These are phyloP conservation scores for Spatholobus suberectus DNA, from an alignment of 306 rosid species.

Conservation along the genomic window DNA sequence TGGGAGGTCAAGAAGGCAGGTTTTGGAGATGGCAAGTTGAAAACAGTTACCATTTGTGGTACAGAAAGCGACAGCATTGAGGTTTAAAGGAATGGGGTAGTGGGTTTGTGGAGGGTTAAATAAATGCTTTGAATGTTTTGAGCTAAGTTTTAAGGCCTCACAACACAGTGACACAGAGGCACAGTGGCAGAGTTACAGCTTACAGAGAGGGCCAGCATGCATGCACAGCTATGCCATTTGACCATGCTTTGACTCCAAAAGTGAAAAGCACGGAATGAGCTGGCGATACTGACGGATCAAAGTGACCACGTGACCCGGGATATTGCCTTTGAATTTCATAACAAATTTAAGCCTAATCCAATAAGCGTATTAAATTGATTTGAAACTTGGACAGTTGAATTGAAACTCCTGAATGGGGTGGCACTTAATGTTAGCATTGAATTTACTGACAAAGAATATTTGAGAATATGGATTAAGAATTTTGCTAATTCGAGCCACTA, in stretches of 20 bases:
- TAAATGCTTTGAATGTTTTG: slow-evolving; percentile 48
- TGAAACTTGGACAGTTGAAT: neutral
- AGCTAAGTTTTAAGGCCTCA: slow-evolving; percentile 37
- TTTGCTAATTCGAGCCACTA: slow-evolving; percentile 22
- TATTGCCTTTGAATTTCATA: slow-evolving; percentile 4
- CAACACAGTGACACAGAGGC: slow-evolving; percentile 40
- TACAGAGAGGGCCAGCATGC: slow-evolving; percentile 53
- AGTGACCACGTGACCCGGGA: slow-evolving; percentile 62
- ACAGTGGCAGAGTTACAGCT: slow-evolving; percentile 52
- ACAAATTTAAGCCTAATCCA: neutral
- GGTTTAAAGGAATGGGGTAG: slow-evolving; percentile 35
- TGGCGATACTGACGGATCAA: slow-evolving; percentile 70
- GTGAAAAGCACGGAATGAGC: slow-evolving; percentile 58
- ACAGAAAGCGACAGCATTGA: slow-evolving; percentile 53
- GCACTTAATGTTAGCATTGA: slow-evolving; percentile 1
- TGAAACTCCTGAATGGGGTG: neutral
- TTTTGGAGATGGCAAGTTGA: slow-evolving; percentile 36
- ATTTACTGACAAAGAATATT: neutral
- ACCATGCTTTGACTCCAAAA: slow-evolving; percentile 64
- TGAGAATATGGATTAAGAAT: neutral
- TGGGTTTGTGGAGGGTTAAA: slow-evolving; percentile 41
- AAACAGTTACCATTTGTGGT: slow-evolving; percentile 47
- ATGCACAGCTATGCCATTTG: slow-evolving; percentile 58
- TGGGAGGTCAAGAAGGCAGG: slow-evolving; percentile 34
- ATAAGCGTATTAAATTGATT: neutral